Base-by-base conservation (phyloP, 2,329 filamentous ascomycete species). In the Hypoxylon sp. region DNA sequence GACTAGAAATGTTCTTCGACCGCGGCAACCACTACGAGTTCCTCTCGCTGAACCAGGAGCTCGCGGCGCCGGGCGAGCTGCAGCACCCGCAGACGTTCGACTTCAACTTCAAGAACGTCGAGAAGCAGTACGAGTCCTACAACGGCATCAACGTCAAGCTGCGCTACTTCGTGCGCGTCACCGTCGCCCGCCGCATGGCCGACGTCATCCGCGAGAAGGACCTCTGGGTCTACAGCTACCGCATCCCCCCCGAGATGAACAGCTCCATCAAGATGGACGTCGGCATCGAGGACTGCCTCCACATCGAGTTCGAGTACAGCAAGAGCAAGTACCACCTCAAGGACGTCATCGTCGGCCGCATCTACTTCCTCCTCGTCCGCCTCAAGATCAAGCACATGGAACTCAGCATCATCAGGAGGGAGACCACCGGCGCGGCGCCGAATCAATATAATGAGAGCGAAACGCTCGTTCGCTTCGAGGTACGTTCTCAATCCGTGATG, bases 341-440 rank as follows among this genome's bases (percentile, higher is more conserved):
- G 82, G 96, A 99, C 79, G 96, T 99, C 70, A 99, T 99, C 72
- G 96, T 99, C 59, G 96, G 96, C 62, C 88, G 96, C 72, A 99
- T 99, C 84, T 99, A 99, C 83, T 99, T 99, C 82, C 82, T 99
- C 71, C 87, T 99, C 50, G 96, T 99, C 67, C 89, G 96, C 75
- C 85, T 99, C 78, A 99, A 99, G 89, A 99, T 99, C 80, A 97
- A 98, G 82, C 96, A 99, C 80, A 99, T 99, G 96, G 96, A 99
- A 82, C 83, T 99, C 68, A 97, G 93, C 71, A 99, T 99, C 74
- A 99, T 99, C 78, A 88, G 96, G 71, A 86, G 96, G 73, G 96
- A 99, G 82, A 99, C 96, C 2, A 99, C 96, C 0, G 96, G 96
- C 58, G 93, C 93, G 4, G 93, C 96, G 20, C 96, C 96, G 5